These are phyloP conservation scores for barrel medic (Medicago truncatula) DNA, from an alignment of 306 rosid genomes.

Conservation along the genomic window MtrunA17r5.0-ANR NC_053049.1:38247501-38248000, in stretches of 20 bases:
- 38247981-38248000: too few species aligned
- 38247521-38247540: too few species aligned
- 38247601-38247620: too few species aligned
- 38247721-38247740: slow-evolving; percentile 40
- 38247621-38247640: too few species aligned
- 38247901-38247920: slow-evolving; percentile 33
- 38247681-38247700: not conserved
- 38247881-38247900: not conserved
- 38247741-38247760: slow-evolving; percentile 49
- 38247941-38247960: too few species aligned
- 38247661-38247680: not conserved
- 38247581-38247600: too few species aligned
- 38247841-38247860: slow-evolving; percentile 22
- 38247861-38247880: slow-evolving; percentile 20
- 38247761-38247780: slow-evolving; percentile 22
- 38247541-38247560: too few species aligned
- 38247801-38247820: not conserved
- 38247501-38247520: too few species aligned
- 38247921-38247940: not conserved
- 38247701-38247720: not conserved
- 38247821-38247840: slow-evolving; percentile 33
- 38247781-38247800: slow-evolving; percentile 30
- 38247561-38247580: too few species aligned
- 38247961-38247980: too few species aligned
- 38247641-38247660: not conserved